Percentiles rank a stretch among this genome's conserved stretches.
These are phyloP conservation scores for Rhizopogon vesiculosus DNA, from an alignment of 768 basidiomycete species.

Conservation along the genomic window DNA sequence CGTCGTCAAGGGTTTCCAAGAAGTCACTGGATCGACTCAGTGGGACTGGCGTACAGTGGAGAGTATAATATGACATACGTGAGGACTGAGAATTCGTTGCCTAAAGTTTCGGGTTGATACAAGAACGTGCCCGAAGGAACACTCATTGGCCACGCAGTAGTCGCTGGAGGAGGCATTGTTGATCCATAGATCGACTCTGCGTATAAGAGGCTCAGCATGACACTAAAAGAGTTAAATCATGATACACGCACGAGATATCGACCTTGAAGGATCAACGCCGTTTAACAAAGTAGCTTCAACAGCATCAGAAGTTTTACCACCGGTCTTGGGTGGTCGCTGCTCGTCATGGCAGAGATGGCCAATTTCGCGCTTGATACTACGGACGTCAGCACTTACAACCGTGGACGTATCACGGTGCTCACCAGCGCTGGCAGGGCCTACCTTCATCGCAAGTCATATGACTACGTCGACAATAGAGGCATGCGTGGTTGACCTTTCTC, in stretches of 20 bases:
- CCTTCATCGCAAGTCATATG: constrained; percentile 93
- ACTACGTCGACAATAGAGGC: constrained; percentile 87
- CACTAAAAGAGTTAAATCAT: not conserved
- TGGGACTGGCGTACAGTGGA: not conserved
- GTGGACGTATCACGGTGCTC: constrained; percentile 29
- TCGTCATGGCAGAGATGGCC: constrained; percentile 94
- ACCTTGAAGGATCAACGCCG: constrained; percentile 29
- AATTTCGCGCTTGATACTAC: constrained; percentile 93
- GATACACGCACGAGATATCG: constrained; percentile 18
- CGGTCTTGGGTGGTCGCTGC: constrained; percentile 45
- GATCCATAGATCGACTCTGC: constrained; percentile 20
- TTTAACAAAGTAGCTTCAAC: constrained; percentile 16
- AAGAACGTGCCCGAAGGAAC: constrained; percentile 48
- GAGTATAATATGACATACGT: constrained; percentile 44
- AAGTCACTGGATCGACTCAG: constrained; percentile 58
- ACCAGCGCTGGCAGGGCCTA: constrained; percentile 92
- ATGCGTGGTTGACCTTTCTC: constrained; percentile 89
- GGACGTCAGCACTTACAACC: constrained; percentile 6
- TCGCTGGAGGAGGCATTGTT: constrained; percentile 21
- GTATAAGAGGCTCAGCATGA: not conserved
- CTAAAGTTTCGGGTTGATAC: constrained; percentile 69
- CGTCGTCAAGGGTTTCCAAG: constrained; percentile 82
- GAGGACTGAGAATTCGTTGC: constrained; percentile 79
- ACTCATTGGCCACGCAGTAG: constrained; percentile 51
- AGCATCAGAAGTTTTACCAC: constrained; percentile 33